Conservation (phyloP, 2,329 filamentous ascomycete species). For the Clarireedia hainanense region DNA sequence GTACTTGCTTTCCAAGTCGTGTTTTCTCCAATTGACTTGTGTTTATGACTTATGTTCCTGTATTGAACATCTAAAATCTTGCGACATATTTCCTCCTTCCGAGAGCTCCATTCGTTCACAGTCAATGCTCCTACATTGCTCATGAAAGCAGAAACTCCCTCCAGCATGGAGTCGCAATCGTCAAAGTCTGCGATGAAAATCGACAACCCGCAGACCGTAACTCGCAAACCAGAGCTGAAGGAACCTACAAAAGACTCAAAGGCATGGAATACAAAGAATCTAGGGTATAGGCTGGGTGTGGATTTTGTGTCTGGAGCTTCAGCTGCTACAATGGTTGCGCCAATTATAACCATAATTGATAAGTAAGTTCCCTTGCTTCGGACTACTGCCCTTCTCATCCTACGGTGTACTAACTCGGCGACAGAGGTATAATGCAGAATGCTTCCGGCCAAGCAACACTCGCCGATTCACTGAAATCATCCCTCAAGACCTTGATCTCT, state of each 20-base stretch:
- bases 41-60: too few relatives aligned
- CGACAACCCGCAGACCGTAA: conserved; percentile 5
- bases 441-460: conserved; percentile 62
- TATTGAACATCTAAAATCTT: neutral
- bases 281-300: conserved; percentile 57
- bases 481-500: conserved; percentile 47
- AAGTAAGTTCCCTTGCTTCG: conserved; percentile 43
- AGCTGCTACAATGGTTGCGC: conserved; percentile 71
- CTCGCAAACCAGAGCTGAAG: conserved; percentile 4
- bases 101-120: neutral
- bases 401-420: conserved; percentile 14
- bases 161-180: conserved; percentile 1
- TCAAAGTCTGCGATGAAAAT: conserved; percentile 2
- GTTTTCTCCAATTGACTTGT: too few relatives aligned
- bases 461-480: conserved; percentile 49
- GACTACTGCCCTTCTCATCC: conserved; percentile 2
- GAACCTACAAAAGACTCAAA: conserved; percentile 14
- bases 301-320: conserved; percentile 63
- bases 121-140: neutral
- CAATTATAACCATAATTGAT: conserved; percentile 82
- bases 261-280: conserved; percentile 68
- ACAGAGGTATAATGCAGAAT: conserved; percentile 71
- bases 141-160: neutral
- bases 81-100: neutral
- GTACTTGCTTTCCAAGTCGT: too few relatives aligned